phyloP scores from a whole-genome alignment of 345 rosid species.

The Capsella bursapastoris region DNA sequence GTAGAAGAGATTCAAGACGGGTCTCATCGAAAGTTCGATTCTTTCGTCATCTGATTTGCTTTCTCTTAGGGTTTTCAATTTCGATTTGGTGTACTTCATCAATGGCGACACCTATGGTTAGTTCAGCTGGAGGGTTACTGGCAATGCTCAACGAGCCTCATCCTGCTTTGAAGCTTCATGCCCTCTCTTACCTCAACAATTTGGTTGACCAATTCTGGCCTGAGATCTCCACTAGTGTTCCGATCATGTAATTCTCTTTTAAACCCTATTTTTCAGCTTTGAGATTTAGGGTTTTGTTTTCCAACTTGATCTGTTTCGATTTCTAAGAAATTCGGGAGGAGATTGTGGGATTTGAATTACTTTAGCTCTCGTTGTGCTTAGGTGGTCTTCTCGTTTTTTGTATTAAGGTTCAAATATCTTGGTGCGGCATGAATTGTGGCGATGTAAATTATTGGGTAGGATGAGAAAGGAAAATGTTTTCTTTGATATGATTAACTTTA shows the following conservation, averaged over 20 bases:
- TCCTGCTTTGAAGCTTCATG: conserved; percentile 85
- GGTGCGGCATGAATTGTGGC: conserved; percentile 7
- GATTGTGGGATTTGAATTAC: conserved; percentile 19
- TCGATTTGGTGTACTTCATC: conserved; percentile 14
- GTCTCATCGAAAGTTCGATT: conserved; percentile 11
- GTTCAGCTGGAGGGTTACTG: conserved; percentile 90
- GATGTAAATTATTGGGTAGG: conserved; percentile 22
- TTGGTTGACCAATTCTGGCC: conserved; percentile 97
- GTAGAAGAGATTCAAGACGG: conserved; percentile 17
- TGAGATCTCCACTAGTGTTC: conserved; percentile 98
- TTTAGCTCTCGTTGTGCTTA: conserved; percentile 9
- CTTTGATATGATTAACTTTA: conserved; percentile 7
- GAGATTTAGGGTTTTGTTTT: conserved; percentile 44
- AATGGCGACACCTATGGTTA: conserved; percentile 77
- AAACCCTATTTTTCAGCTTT: not conserved
- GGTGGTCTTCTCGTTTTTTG: conserved; percentile 31
- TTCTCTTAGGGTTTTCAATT: conserved; percentile 10
- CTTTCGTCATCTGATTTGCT: conserved; percentile 23
- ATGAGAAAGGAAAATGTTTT: not conserved
- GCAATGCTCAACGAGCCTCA: conserved; percentile 96
- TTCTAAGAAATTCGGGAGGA: not conserved
- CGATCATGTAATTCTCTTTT: conserved; percentile 66
- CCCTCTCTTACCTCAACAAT: conserved; percentile 82
- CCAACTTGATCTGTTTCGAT: conserved; percentile 35
- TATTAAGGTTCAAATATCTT: not conserved